A percentile compares a stretch with the other conserved stretches of the same genome.
Conservation (phyloP, 306 rosid genomes). For the Lablab purpureus region DNA sequence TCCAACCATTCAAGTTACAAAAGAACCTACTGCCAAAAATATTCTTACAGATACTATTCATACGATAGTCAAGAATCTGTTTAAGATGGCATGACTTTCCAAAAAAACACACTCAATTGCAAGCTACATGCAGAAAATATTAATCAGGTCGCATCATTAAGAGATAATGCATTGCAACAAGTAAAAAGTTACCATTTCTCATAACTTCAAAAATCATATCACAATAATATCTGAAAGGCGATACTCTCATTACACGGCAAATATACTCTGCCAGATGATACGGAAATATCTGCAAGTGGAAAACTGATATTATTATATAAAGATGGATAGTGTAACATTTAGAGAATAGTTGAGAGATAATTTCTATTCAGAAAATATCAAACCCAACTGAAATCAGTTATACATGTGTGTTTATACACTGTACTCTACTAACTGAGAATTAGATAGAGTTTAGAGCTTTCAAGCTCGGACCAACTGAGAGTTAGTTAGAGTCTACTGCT, state of each 20-base stretch:
- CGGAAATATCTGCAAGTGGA: conserved; percentile 89
- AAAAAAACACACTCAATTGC: conserved; percentile 17
- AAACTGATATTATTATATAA: conserved; percentile 49
- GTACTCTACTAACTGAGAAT: too few relatives aligned
- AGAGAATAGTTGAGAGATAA: background rate
- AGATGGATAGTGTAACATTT: background rate
- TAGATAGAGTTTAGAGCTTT: too few relatives aligned
- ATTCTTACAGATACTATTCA: conserved; percentile 32
- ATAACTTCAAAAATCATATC: conserved; percentile 98
- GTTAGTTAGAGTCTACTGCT: too few relatives aligned
- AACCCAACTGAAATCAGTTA: background rate
- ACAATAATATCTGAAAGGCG: conserved; percentile 97
- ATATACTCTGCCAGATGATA: conserved; percentile 94
- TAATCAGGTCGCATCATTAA: conserved; percentile 29
- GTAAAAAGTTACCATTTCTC: conserved; percentile 78
- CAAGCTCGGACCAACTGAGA: too few relatives aligned
- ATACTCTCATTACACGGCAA: conserved; percentile 96
- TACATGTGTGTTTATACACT: too few relatives aligned
- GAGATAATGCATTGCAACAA: conserved; percentile 40
- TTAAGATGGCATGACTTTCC: conserved; percentile 7
- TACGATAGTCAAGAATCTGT: conserved; percentile 26
- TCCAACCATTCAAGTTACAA: conserved; percentile 26
- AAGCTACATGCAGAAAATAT: conserved; percentile 15
- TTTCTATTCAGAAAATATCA: background rate
- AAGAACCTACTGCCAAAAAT: background rate